Base-by-base conservation (phyloP, 2,329 filamentous ascomycete species). In the Hymenoscyphus fructigenus region DNA sequence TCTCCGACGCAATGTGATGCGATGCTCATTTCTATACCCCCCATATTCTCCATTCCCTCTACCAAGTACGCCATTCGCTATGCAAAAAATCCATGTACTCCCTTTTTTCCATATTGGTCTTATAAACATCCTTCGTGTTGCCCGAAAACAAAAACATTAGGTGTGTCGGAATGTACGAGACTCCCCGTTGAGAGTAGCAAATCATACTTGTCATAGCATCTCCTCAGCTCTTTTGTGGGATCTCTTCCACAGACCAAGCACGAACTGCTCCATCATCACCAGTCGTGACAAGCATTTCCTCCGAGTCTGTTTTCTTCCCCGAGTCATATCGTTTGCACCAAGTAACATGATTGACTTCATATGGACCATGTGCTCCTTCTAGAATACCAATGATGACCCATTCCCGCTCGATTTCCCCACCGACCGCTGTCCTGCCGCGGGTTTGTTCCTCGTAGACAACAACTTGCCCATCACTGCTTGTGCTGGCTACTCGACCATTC, bases 251-350 rank as follows among this genome's bases (percentile, higher is more conserved):
- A 68, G 85, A 84, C 94, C 95, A 99, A 1, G 93, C 88, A 73
- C 90, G 89, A 32, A 97, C 90, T 61, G 90, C 83, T 0, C 95
- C 95, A 78, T 98, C 93, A 76, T 99, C 95, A 0, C 94, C 95
- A 0, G 93, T 97, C 17, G 91, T 95, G 23, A 98, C 81, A 57
- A 99, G 81, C 76, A 97, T 90, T 79, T 98, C 94, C 72, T 97
- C 92, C 28, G 78, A 82, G 1, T 85, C 83, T n/a, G 65, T 82
- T 62, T 77, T 82, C 67, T 79, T 82, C 1, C 80, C 88, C 59
- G 83, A 82, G 75, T 97, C 93, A 64, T 87, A 90, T 64, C 93
- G 84, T 71, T 84, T 86, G 69, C 92, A 93, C 95, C 95, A 99
- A 1, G 86, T 88, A 59, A 95, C 85, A 77, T 97, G 93, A 74